Percentiles rank a stretch among this genome's conserved stretches.
Conservation (phyloP, 306 rosid genomes). For the Ochetophila trinervis region DNA sequence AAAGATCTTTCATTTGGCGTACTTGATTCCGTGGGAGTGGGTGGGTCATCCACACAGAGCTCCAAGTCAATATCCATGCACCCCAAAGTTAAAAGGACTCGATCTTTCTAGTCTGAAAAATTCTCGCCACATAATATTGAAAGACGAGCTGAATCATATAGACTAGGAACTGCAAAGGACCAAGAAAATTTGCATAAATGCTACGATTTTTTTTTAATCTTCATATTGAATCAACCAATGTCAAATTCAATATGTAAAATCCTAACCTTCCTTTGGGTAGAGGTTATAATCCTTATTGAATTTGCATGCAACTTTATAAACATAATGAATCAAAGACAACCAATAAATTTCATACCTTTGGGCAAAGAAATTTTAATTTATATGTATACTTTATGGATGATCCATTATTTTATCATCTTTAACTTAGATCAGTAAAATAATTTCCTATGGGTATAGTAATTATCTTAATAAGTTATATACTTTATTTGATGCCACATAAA, state of each 20-base stretch:
- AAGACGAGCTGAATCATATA: neutral
- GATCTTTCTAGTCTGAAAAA: neutral
- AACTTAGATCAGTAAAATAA: neutral
- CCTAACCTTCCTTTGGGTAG: conserved; percentile 4
- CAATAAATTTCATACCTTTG: neutral
- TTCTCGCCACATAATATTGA: neutral
- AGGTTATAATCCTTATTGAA: too few relatives aligned
- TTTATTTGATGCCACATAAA: neutral
- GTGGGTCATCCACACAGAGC: neutral
- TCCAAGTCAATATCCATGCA: conserved; percentile 12
- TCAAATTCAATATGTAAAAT: neutral
- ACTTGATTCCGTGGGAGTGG: neutral
- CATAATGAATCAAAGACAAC: neutral
- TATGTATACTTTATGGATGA: too few relatives aligned
- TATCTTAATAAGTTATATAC: neutral
- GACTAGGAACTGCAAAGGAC: neutral
- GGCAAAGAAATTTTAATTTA: conserved; percentile 3
- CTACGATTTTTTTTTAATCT: too few relatives aligned
- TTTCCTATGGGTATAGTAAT: neutral
- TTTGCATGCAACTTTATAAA: neutral
- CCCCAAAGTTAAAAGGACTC: neutral
- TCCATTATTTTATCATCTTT: neutral
- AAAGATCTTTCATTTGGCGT: neutral
- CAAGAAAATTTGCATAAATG: too few relatives aligned
- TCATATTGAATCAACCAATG: neutral